Percentiles rank a stretch among this genome's conserved stretches.
Conservation (phyloP, 768 basidiomycete genomes). For the Psilocybe azurescens region DNA sequence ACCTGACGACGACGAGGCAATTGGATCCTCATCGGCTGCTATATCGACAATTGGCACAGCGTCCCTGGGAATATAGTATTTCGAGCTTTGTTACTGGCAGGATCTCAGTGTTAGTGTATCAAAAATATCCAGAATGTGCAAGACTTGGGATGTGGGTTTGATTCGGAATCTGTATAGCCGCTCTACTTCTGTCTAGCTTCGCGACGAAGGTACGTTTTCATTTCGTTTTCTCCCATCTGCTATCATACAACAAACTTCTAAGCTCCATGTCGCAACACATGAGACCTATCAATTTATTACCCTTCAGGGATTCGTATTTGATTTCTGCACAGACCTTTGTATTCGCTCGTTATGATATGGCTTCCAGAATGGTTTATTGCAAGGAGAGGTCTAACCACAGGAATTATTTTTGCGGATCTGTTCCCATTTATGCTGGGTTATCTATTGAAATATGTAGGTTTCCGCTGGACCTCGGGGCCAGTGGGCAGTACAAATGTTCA, state of each 20-base stretch:
- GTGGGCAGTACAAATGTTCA: no score
- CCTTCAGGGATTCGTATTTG: slow-evolving; percentile 10
- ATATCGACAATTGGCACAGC: slow-evolving; percentile 11
- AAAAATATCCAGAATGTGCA: slow-evolving; percentile 8
- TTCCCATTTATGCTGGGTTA: slow-evolving; percentile 8
- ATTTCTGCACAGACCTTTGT: slow-evolving; percentile 1
- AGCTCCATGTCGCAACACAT: no score
- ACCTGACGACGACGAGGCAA: background rate
- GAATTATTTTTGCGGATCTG: slow-evolving; percentile 6
- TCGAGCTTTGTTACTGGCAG: background rate
- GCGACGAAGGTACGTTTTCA: background rate
- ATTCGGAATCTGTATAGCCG: background rate
- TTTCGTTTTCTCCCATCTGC: no score
- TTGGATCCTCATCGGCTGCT: background rate
- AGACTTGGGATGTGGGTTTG: slow-evolving; percentile 2
- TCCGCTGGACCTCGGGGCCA: slow-evolving; percentile 9
- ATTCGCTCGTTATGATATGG: slow-evolving; percentile 11
- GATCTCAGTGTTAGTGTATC: background rate
- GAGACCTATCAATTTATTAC: slow-evolving; percentile 9
- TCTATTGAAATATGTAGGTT: slow-evolving; percentile 4
- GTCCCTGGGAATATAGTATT: slow-evolving; percentile 8
- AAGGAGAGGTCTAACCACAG: slow-evolving; percentile 2
- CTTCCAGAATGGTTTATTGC: slow-evolving; percentile 11
- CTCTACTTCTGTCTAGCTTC: slow-evolving; percentile 8
- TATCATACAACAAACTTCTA: background rate